Evolutionary conservation across 2,329 filamentous ascomycete genomes (phyloP), one percentile per base, ranked within the genome.

Genomic region (Bimuria novae-zelandiae): DNA sequence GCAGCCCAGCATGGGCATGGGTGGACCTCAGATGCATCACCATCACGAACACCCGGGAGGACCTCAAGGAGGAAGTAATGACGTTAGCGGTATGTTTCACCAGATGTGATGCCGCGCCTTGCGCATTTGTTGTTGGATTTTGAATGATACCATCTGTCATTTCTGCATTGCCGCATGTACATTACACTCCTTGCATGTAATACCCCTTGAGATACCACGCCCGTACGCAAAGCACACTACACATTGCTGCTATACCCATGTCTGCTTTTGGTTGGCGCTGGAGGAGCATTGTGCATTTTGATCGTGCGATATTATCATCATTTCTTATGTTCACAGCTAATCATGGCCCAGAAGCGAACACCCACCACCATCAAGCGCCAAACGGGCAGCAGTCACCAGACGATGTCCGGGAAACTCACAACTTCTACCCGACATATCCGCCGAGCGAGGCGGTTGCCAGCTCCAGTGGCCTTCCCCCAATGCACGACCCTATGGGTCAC

Each of bases 41-140:
- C 92, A 92, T 75, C 86, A 90, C 71, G 82, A 82, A 59, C 86
- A 89, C 69, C 81, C 82, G 54, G 88, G 89, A 72, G 87, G 85
- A 71, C 84, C 84, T 59, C 72, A 70, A 72, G 82, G 84, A 76
- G 85, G 84, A 77, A 83, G 82, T 74, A 89, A 92, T 71, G 91
- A 86, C 75, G 83, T 94, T 85, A 92, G 92, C 87, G 92, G 92
- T 96, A 96, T 95, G 92, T 96, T 92, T 82, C 88, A 91, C 83
- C 89, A 92, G 82, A 90, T 94, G 87, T 94, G 86, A 90, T 83
- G 78, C 75, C 79, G 76, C 75, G 67, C 66, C 67, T 63, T 63
- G 68, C 56, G 57, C 63, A 59, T 59, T 58, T 47, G 33, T 39
- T 47, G 68, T 71, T 70, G 69, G 69, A 67, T 57, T 62, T 69